Conservation (phyloP, 1,284 basidiomycete genomes). For the Cutaneotrichosporon sp. region DNA sequence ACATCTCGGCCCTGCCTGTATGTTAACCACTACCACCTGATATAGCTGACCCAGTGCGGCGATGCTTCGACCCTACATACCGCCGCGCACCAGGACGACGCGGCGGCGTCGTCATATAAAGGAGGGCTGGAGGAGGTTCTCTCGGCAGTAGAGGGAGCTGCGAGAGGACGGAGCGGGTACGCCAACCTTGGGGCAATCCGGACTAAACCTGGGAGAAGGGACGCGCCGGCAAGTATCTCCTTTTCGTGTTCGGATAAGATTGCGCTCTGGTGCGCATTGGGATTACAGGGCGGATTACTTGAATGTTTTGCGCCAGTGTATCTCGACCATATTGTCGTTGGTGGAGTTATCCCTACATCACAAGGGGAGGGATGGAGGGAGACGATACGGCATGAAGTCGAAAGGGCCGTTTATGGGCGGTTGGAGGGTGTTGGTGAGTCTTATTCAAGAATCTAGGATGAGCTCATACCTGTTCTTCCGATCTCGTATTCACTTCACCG, state of each 20-base stretch:
- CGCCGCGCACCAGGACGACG: constrained; percentile 66
- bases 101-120: constrained; percentile 37
- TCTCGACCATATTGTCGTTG: constrained; percentile 65
- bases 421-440: constrained; percentile 26
- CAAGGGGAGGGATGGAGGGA: constrained; percentile 53
- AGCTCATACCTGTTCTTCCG: constrained; percentile 14
- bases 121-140: not conserved
- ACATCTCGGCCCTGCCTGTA: constrained; percentile 91
- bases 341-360: constrained; percentile 59
- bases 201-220: constrained; percentile 83
- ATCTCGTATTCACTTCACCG: constrained; percentile 48
- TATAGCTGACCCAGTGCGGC: constrained; percentile 62
- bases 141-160: constrained; percentile 43
- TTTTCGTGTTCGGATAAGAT: constrained; percentile 94
- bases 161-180: constrained; percentile 77
- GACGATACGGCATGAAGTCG: constrained; percentile 65
- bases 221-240: constrained; percentile 72
- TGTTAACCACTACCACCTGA: constrained; percentile 30
- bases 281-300: constrained; percentile 77
- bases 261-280: constrained; percentile 73
- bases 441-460: constrained; percentile 29
- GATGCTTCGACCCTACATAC: constrained; percentile 82
- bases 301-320: constrained; percentile 64
- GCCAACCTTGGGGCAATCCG: constrained; percentile 69
- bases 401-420: constrained; percentile 56